phyloP scores from a whole-genome alignment of 805 yeast species.

The Dipodascus albidus region DNA sequence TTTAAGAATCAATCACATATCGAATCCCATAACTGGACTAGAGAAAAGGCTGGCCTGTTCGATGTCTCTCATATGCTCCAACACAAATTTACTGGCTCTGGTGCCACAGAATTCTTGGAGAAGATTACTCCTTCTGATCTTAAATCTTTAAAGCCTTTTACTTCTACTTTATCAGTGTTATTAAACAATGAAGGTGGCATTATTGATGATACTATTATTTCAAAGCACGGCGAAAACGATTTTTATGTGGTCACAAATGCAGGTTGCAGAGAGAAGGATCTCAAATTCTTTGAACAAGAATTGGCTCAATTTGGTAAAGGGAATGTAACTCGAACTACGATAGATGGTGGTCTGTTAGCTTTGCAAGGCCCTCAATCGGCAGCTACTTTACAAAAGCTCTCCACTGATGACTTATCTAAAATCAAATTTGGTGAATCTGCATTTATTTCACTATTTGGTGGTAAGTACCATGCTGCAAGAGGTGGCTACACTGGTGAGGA shows the following conservation, averaged over 20 bases:
- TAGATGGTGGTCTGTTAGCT: slow-evolving; percentile 69
- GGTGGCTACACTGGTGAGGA: slow-evolving; percentile 99
- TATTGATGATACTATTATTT: slow-evolving; percentile 87
- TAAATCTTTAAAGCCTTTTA: slow-evolving; percentile 38
- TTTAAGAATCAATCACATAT: slow-evolving; percentile 79
- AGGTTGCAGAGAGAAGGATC: slow-evolving; percentile 80
- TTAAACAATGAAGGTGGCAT: slow-evolving; percentile 70
- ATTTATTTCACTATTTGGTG: slow-evolving; percentile 32
- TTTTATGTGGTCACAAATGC: slow-evolving; percentile 94
- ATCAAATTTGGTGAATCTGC: slow-evolving; percentile 67
- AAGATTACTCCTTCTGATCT: slow-evolving; percentile 84
- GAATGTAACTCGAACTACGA: slow-evolving; percentile 23
- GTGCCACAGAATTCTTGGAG: slow-evolving; percentile 57
- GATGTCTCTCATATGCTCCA: slow-evolving; percentile 98
- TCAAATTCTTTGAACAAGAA: slow-evolving; percentile 48
- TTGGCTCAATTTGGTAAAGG: slow-evolving; percentile 29
- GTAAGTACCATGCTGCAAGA: slow-evolving; percentile 67
- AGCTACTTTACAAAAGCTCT: slow-evolving; percentile 49
- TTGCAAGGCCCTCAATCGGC: slow-evolving; percentile 87
- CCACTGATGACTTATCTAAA: slow-evolving; percentile 44
- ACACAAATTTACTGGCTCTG: slow-evolving; percentile 64
- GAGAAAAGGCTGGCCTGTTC: slow-evolving; percentile 77
- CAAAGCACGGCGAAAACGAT: slow-evolving; percentile 57
- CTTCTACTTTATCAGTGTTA: slow-evolving; percentile 68
- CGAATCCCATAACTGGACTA: slow-evolving; percentile 91